phyloP scores from a whole-genome alignment of 2,329 filamentous ascomycete species.

The Ophiostoma himal-ulmi region DNA sequence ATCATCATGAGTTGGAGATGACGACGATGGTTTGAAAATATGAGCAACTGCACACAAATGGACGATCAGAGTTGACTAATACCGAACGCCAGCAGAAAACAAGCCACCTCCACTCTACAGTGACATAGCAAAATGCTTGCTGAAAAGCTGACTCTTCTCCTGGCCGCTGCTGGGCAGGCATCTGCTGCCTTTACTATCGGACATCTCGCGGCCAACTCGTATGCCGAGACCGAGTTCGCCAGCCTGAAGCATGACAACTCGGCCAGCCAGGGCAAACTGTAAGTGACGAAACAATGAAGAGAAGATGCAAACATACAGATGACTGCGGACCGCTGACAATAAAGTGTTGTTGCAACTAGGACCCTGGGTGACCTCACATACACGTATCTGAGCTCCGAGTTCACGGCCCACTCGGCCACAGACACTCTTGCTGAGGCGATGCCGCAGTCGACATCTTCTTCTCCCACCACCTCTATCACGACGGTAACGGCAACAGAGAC shows the following conservation, averaged over 20 bases:
- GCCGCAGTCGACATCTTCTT: neutral
- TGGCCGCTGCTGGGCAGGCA: neutral
- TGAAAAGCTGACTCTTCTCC: neutral
- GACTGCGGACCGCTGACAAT: neutral
- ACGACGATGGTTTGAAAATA: neutral
- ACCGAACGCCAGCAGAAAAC: neutral
- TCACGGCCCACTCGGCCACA: neutral
- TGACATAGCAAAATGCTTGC: neutral
- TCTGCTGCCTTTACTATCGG: neutral
- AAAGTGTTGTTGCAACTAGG: neutral
- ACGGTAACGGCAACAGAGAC: neutral
- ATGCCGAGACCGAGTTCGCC: neutral
- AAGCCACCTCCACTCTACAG: neutral
- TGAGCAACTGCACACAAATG: neutral
- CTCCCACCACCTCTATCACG: neutral
- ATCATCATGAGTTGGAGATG: neutral
- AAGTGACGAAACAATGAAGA: neutral
- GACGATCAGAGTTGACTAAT: neutral
- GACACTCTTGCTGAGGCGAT: neutral
- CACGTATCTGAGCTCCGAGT: neutral
- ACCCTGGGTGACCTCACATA: slow-evolving; percentile 4
- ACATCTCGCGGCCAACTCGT: neutral
- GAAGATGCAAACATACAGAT: neutral
- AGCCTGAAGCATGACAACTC: neutral
- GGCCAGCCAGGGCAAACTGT: slow-evolving; percentile 9